Base-by-base conservation (phyloP, 2,329 filamentous ascomycete species). In the Knufia fluminis region DNA sequence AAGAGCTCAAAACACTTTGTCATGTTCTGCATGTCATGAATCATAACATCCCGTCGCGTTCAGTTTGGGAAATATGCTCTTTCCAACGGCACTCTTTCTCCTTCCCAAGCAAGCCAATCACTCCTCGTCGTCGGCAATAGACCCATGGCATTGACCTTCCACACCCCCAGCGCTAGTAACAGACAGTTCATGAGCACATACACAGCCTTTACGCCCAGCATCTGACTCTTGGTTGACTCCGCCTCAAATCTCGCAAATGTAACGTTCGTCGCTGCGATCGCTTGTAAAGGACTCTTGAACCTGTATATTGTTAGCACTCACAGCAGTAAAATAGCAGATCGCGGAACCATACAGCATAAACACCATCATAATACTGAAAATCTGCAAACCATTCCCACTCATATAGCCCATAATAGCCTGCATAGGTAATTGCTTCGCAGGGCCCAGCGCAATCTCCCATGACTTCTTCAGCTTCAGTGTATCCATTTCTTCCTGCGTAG, bases 321-420 rank as follows among this genome's bases (percentile, higher is more conserved):
- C 12, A 4, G 16, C 4, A 3, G 10, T 12, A 10, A 20, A 26
- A 10, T 17, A 3, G 20, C 8, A 16, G 19, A 16, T 1, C 8
- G 36, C 12, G 26, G 26, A 6, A 12, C 23, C 57, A 46, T 40
- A 59, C 55, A 59, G 83, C 85, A 96, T 97, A 62, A 91, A 90
- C 16, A 97, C 91, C 90, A 97, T 98, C 88, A 97, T 97, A 70
- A 98, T 97, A 69, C 86, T 94, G 74, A 98, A 98, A 58, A 98
- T 97, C 67, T 98, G 92, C 41, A 98, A 79, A 54, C 87, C 89
- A 72, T 97, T 98, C 62, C 92, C 92, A 26, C 91, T 94, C 92
- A 98, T 98, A 77, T 98, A 98, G 89, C 97, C 97, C 83, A 96
- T 96, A 66, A 98, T 91, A 55, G 84, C 90, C 50, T 94, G 97